Base-by-base conservation (phyloP, 352 stramenopile species). In the Phytophthora rubi region DNA sequence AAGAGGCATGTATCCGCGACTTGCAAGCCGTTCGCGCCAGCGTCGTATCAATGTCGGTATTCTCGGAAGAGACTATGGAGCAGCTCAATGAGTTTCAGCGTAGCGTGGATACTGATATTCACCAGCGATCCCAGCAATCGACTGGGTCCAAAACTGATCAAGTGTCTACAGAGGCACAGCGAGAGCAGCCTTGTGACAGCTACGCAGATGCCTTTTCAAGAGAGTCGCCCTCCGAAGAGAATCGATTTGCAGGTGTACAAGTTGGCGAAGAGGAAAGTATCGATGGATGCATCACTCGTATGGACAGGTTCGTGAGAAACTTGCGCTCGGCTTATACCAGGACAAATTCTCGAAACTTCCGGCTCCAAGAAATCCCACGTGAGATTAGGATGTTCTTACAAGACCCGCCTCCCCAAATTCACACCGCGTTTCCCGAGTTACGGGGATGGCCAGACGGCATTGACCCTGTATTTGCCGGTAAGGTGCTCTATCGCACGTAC, bases 381-480 rank as follows among this genome's bases (percentile, higher is more conserved):
- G 71, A 79, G 23, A 16, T 77, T 0, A 42, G 23, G 7, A 70
- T 75, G 56, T 59, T 72, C 15, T 6, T 65, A 0, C 30, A 54
- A 7, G 32, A 63, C 28, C 23, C 45, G 0, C 64, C 61, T n/a
- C 68, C 69, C 16, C 10, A 65, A 56, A 53, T 77, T 39, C 59
- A 69, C 42, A 37, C 39, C 0, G 59, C 76, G 35, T 80, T 76
- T 18, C 57, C 73, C 2, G 71, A 63, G 13, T 23, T 66, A 23
- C 65, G 65, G 33, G 70, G 57, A 12, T 80, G 70, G 60, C 61
- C 73, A 26, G 57, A 66, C 10, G 73, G 68, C 0, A 69, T 77
- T 21, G 48, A 71, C 23, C 2, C 63, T 8, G 28, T n/a, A 8
- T 65, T 72, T 30, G 64, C 73, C 4, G 8, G 18, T 0, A 77